Percentiles rank a stretch among this genome's conserved stretches.
phyloP scores from a whole-genome alignment of 345 rosid genomes.

The Gossypium raimondii region DNA sequence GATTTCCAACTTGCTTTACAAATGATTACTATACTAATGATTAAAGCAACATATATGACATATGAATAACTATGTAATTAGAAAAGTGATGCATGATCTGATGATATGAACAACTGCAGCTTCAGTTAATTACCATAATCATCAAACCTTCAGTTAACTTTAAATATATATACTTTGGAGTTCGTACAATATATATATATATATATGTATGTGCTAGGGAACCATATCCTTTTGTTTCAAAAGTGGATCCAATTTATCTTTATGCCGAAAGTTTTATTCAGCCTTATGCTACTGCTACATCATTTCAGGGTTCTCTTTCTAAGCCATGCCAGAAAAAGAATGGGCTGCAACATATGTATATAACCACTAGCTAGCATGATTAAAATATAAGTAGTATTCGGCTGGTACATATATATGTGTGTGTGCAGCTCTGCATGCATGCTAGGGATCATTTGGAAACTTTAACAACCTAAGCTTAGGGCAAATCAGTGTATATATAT shows the following conservation, averaged over 20 bases:
- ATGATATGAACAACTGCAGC: neutral
- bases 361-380: neutral
- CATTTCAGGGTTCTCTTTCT: neutral
- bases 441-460: neutral
- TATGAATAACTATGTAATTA: neutral
- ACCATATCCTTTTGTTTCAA: neutral
- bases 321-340: neutral
- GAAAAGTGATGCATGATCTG: neutral
- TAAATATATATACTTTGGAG: neutral
- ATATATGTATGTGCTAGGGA: neutral
- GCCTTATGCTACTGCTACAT: neutral
- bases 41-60: no score
- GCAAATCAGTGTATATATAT: neutral
- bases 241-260: neutral
- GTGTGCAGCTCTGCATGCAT: neutral
- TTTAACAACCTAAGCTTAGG: constrained; percentile 7
- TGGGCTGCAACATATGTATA: no score
- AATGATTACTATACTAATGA: no score
- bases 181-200: no score
- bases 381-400: neutral
- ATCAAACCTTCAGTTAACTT: neutral
- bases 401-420: neutral
- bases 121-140: neutral
- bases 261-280: constrained; percentile 15
- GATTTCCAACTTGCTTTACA: no score